A percentile compares a stretch with the other conserved stretches of the same genome.
Conservation (phyloP, 2,329 filamentous ascomycete genomes). For the Fusarium penzigii region DNA sequence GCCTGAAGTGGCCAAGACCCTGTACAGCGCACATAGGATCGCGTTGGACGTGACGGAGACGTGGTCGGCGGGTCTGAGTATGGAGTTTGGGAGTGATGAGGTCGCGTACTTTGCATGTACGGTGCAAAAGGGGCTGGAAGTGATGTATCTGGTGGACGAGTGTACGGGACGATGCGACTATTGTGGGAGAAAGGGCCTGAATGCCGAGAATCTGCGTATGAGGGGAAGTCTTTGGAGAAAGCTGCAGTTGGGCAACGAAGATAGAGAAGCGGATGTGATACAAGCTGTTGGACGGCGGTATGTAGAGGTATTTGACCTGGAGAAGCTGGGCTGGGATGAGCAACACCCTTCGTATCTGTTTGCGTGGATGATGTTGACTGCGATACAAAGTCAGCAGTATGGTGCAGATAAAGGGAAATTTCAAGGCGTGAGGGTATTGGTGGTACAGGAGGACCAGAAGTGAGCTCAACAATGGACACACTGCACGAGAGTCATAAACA, state of each 20-base stretch:
- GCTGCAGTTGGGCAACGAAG: conserved; percentile 17
- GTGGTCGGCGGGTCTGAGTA: conserved; percentile 22
- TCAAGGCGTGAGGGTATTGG: conserved; percentile 28
- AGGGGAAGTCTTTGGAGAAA: conserved; percentile 24
- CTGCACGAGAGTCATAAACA: neutral
- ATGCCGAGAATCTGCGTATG: conserved; percentile 12
- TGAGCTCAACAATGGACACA: conserved; percentile 9
- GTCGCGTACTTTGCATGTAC: conserved; percentile 31
- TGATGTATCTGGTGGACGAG: conserved; percentile 35
- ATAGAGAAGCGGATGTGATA: conserved; percentile 31
- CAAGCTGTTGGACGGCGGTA: conserved; percentile 32
- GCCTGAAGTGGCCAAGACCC: conserved; percentile 25
- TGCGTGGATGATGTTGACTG: conserved; percentile 29
- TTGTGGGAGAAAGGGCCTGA: conserved; percentile 15
- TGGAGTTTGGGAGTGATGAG: conserved; percentile 28
- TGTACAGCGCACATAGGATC: conserved; percentile 26
- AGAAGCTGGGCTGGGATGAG: conserved; percentile 32
- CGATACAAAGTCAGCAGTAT: conserved; percentile 33
- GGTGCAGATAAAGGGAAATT: conserved; percentile 19
- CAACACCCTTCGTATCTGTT: conserved; percentile 34
- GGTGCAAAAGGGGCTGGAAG: conserved; percentile 30
- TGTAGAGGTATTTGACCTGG: conserved; percentile 35
- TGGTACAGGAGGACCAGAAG: conserved; percentile 21
- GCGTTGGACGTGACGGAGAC: conserved; percentile 33
- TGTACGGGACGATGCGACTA: conserved; percentile 26